Base-by-base conservation (phyloP, 1,139 yeast species). In the Saccharomyces pastorianus region DNA sequence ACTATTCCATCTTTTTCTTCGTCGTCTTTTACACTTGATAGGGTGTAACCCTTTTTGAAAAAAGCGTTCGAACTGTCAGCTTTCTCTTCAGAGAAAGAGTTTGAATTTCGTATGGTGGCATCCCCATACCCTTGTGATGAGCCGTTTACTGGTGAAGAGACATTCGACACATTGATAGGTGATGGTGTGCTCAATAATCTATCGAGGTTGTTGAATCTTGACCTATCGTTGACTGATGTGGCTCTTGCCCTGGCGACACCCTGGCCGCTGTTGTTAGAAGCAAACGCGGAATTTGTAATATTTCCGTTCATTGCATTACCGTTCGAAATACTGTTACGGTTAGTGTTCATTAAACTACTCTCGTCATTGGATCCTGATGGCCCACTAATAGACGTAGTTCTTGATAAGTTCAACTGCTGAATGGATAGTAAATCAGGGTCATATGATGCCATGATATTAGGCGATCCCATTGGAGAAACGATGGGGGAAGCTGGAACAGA, bases 401-500 rank as follows among this genome's bases (percentile, higher is more conserved):
- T 52, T 4, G 70, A 66, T 41, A 68, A 55, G 49, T 59, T 62
- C 14, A 66, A 52, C 50, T 66, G 70, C 42, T 66, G 69, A 6
- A 66, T 64, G 13, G 64, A 60, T 11, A 61, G 53, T 14, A 62
- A 61, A 51, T 66, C 69, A 1, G 65, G 58, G 38, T 63, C 64
- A 49, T 61, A 62, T 9, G 55, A 49, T 8, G 61, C 57, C 20
- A 49, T 42, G 1, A 58, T 29, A 32, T 55, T 53, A 6, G 66
- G 67, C 2, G 68, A 64, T 4, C 62, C 59, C 8, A 63, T 56
- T 5, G 70, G 70, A 13, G 69, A 65, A 5, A 56, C 56, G 11
- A 59, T 42, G 1, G 69, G 68, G 6, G 75, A 71, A n/a, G 62
- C 66, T 3, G 71, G 71, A 13, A 67, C 69, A 2, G 71, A 68